Conservation (phyloP, 257 asterid species). For the Rehmannia glutinosa region DNA sequence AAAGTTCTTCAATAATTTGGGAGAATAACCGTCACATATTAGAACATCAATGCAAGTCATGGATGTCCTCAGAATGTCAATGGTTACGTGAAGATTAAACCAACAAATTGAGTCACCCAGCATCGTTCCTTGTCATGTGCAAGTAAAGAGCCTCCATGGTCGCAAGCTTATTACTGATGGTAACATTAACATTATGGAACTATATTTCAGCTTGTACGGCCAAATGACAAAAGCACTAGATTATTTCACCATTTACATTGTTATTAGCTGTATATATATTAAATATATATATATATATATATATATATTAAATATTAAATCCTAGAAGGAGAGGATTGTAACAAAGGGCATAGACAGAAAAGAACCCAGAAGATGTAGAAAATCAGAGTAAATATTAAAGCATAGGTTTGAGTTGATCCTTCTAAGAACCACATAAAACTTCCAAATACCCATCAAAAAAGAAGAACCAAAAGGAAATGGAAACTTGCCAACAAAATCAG, state of each 20-base stretch:
- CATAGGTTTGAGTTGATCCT: no score
- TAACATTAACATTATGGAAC: background rate
- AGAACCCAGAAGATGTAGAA: background rate
- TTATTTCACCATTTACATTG: background rate
- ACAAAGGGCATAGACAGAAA: background rate
- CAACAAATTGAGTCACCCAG: no score
- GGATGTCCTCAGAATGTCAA: background rate
- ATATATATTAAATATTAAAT: background rate
- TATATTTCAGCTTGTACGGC: background rate
- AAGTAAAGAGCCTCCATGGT: no score
- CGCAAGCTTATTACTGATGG: no score
- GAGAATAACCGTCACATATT: background rate
- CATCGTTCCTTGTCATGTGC: no score
- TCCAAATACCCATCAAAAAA: background rate
- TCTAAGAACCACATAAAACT: background rate
- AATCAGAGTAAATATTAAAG: no score
- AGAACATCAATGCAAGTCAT: background rate
- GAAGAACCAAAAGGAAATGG: background rate
- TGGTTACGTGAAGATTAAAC: background rate
- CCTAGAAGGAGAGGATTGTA: background rate
- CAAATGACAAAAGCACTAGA: background rate
- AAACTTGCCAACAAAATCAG: background rate
- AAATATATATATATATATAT: no score
- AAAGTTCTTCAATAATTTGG: background rate
- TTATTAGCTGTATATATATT: background rate